A percentile compares a stretch with the other conserved stretches of the same genome.
Evolutionary conservation across 31 red algal genomes (phyloP).

Genomic region (Odonthalia washingtoniensis): DNA sequence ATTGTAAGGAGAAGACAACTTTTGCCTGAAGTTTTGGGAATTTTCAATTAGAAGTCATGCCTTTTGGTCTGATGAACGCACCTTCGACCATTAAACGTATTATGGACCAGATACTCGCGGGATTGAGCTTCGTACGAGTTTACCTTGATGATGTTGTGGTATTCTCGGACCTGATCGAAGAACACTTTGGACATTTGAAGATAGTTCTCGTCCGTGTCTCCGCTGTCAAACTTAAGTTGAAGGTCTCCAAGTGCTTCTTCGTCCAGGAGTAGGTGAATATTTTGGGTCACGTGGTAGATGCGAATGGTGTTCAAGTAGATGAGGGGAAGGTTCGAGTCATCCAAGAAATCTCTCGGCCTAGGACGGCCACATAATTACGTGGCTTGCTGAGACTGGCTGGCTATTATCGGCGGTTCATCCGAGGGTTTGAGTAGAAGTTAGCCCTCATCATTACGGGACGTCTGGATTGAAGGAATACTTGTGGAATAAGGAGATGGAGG

Average conservation of each 20-base stretch:
- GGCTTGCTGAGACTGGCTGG: background rate
- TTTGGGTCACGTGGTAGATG: background rate
- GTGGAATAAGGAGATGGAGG: background rate
- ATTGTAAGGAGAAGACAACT: background rate
- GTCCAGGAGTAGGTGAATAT: background rate
- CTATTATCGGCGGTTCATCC: background rate
- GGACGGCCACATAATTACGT: background rate
- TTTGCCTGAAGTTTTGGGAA: background rate
- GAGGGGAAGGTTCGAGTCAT: background rate
- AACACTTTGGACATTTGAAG: no score
- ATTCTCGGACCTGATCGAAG: no score
- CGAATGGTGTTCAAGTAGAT: background rate
- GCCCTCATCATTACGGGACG: background rate
- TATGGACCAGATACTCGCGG: no score
- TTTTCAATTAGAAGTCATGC: background rate
- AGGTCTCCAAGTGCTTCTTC: background rate
- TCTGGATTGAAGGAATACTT: background rate
- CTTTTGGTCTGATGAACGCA: no score
- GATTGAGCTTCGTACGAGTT: no score
- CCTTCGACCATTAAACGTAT: no score
- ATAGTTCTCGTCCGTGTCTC: background rate
- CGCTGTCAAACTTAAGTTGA: background rate
- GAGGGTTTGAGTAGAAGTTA: background rate
- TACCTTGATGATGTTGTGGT: no score
- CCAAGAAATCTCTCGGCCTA: background rate